phyloP scores from a whole-genome alignment of 2,329 filamentous ascomycete species.

The Aspergillus fijiensis region DNA sequence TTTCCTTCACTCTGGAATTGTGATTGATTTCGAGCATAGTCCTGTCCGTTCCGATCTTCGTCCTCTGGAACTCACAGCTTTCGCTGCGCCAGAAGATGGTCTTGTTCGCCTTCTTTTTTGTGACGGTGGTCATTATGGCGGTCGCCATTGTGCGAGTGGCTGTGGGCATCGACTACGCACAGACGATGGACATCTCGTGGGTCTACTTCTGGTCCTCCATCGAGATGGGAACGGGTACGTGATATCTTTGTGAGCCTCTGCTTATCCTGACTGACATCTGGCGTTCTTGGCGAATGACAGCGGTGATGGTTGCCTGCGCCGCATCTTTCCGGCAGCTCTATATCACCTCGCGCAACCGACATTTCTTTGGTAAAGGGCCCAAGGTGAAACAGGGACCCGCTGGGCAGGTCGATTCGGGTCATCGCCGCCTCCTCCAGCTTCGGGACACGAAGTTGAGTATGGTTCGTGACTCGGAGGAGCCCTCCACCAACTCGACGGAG shows the following conservation, averaged over 20 bases:
- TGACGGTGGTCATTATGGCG: neutral
- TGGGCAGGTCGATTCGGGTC: too few species aligned
- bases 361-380: too few species aligned
- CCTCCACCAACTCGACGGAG: too few species aligned
- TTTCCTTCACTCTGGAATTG: neutral
- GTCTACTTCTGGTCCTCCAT: constrained; percentile 22
- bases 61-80: constrained; percentile 13
- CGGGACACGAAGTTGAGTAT: too few species aligned
- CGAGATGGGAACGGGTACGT: constrained; percentile 12
- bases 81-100: neutral
- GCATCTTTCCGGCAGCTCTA: neutral
- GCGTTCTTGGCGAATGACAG: neutral
- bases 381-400: too few species aligned
- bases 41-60: constrained; percentile 19
- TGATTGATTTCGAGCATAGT: constrained; percentile 4
- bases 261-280: too few species aligned
- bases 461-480: too few species aligned
- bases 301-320: neutral
- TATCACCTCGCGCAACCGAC: too few species aligned
- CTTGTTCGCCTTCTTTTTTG: neutral
- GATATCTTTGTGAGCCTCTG: too few species aligned
- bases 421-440: too few species aligned
- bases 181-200: constrained; percentile 18
- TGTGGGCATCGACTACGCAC: constrained; percentile 6
- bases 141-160: constrained; percentile 15